Evolutionary conservation across 163 green algal species (phyloP).

Genomic region (Chlorella variabilis): DNA sequence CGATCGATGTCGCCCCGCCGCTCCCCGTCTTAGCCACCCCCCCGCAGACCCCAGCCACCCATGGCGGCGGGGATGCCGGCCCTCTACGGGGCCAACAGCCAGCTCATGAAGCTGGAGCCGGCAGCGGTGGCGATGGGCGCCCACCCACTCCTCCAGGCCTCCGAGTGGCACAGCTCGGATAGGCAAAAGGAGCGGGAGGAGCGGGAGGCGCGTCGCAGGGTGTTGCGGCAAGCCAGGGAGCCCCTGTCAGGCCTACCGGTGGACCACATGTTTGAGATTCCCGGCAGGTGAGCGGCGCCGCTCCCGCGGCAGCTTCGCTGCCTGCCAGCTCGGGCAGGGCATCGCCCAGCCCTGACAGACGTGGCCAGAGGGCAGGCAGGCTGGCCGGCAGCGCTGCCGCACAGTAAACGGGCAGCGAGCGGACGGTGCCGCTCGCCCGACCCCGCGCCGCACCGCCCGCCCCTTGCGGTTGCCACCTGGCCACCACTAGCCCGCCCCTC

Average conservation of each 20-base stretch:
- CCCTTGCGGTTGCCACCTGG: too few relatives aligned
- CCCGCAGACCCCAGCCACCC: not conserved
- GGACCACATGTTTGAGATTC: conserved; percentile 60
- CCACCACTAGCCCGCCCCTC: too few relatives aligned
- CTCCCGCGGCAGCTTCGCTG: too few relatives aligned
- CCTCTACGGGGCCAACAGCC: not conserved
- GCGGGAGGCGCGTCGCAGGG: conserved; percentile 31
- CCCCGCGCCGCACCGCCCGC: too few relatives aligned
- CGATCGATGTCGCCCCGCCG: too few relatives aligned
- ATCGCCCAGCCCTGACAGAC: too few relatives aligned
- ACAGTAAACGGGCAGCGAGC: too few relatives aligned
- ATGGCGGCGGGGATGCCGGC: not conserved
- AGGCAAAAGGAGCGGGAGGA: conserved; percentile 38
- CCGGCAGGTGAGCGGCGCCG: conserved; percentile 41
- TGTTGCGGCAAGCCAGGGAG: conserved; percentile 40
- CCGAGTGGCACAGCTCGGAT: conserved; percentile 32
- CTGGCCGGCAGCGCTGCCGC: too few relatives aligned
- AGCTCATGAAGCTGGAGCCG: conserved; percentile 6
- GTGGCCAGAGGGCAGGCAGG: too few relatives aligned
- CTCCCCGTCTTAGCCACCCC: not conserved
- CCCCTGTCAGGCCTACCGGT: conserved; percentile 43
- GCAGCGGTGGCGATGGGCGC: not conserved
- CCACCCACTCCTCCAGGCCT: not conserved
- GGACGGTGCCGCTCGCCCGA: too few relatives aligned
- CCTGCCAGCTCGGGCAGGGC: too few relatives aligned